These are phyloP conservation scores for Pestalotiopsis sp. DNA, from an alignment of 2,329 filamentous ascomycete species.

Conservation along the genomic window DNA sequence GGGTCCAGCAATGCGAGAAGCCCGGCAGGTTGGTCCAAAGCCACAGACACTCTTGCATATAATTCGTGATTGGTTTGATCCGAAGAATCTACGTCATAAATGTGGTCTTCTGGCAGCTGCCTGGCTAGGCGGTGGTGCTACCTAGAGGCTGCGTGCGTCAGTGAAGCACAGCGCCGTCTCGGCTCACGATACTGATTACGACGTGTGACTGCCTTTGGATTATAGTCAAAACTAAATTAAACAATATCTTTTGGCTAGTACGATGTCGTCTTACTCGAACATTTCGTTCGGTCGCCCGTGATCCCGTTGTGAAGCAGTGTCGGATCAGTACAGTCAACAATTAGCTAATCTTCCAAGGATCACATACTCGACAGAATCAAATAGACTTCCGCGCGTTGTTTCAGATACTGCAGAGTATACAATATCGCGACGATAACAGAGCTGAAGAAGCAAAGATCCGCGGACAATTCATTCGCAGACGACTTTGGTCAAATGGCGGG, in stretches of 20 bases:
- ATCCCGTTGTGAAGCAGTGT: too few species aligned
- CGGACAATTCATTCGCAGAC: neutral
- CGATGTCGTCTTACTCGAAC: neutral
- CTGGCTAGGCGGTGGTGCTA: neutral
- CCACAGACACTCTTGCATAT: neutral
- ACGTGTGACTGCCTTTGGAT: neutral
- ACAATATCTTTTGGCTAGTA: neutral
- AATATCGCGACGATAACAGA: neutral
- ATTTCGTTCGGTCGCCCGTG: neutral
- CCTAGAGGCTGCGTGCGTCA: neutral
- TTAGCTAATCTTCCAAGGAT: too few species aligned
- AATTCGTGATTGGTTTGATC: neutral
- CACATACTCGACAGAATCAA: too few species aligned
- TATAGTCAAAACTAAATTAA: neutral
- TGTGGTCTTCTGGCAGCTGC: neutral
- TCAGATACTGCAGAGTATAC: too few species aligned
- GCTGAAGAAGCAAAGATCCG: neutral
- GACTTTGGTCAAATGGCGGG: neutral
- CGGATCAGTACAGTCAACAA: too few species aligned
- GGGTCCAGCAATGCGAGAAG: neutral
- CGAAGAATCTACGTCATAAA: neutral
- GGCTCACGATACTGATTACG: neutral
- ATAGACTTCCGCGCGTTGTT: too few species aligned
- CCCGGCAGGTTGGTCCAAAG: neutral
- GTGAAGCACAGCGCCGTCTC: neutral